These are phyloP conservation scores for Aspergillus sojae DNA, from an alignment of 2,329 filamentous ascomycete genomes.

Conservation along the genomic window DNA sequence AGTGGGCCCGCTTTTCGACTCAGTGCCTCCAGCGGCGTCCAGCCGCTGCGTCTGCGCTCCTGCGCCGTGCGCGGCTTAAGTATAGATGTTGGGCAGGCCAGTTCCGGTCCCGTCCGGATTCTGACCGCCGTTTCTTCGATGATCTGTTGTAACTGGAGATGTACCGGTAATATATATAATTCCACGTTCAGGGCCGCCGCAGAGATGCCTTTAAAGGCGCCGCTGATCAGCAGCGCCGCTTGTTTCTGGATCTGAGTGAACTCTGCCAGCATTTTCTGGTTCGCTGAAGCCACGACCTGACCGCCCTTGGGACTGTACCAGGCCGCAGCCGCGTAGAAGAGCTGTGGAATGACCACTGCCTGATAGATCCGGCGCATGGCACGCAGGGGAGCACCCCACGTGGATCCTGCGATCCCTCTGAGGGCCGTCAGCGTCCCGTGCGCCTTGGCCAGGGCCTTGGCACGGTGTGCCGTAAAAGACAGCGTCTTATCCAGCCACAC, in stretches of 20 bases:
- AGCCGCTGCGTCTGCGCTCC: background rate
- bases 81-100: background rate
- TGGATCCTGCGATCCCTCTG: too few relatives aligned
- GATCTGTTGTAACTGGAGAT: constrained; percentile 10
- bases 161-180: constrained; percentile 13
- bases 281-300: background rate
- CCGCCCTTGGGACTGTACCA: too few relatives aligned
- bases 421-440: too few relatives aligned
- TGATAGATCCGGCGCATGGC: too few relatives aligned
- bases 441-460: too few relatives aligned
- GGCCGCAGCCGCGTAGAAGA: background rate
- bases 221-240: constrained; percentile 16
- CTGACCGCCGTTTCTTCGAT: constrained; percentile 14
- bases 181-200: constrained; percentile 11
- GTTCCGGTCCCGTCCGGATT: constrained; percentile 8
- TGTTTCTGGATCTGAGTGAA: constrained; percentile 14
- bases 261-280: constrained; percentile 1
- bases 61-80: rapidly evolving
- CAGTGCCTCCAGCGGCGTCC: background rate
- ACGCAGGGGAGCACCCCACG: too few relatives aligned
- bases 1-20: too few relatives aligned
- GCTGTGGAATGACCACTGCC: too few relatives aligned
- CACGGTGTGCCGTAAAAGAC: too few relatives aligned
- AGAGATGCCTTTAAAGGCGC: constrained; percentile 14
- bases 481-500: too few relatives aligned